Conservation (phyloP, 2,329 filamentous ascomycete genomes). For the Fonsecaea erecta region DNA sequence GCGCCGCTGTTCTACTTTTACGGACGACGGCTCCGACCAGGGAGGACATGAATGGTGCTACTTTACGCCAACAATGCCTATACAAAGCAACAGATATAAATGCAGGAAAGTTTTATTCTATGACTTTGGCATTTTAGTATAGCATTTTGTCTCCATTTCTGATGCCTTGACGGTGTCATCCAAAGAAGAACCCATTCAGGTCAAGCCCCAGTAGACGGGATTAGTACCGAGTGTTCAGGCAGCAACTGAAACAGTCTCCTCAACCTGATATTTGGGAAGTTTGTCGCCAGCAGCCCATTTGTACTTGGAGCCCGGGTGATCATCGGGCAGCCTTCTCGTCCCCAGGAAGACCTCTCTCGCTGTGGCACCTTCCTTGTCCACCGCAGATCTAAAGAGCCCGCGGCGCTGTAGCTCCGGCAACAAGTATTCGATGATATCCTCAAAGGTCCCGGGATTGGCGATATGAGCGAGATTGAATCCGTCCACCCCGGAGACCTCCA, state of each 20-base stretch:
- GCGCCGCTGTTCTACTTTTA: no score
- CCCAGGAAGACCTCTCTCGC: constrained; percentile 32
- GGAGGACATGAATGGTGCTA: no score
- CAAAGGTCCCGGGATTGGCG: constrained; percentile 57
- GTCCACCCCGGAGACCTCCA: constrained; percentile 70
- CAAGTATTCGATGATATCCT: constrained; percentile 56
- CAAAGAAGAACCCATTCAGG: no score
- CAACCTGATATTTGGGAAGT: constrained; percentile 7
- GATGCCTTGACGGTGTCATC: no score
- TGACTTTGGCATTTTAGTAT: no score
- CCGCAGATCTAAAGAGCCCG: constrained; percentile 43
- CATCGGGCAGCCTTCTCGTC: constrained; percentile 17
- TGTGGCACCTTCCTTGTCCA: constrained; percentile 19
- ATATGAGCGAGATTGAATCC: constrained; percentile 65
- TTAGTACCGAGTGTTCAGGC: no score
- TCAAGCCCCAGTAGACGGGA: no score
- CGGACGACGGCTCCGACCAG: no score
- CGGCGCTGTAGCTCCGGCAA: constrained; percentile 53
- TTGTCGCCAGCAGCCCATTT: constrained; percentile 13
- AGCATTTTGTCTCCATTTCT: no score
- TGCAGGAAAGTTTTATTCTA: no score
- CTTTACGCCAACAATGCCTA: no score
- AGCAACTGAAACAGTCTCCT: not conserved
- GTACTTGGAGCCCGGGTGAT: constrained; percentile 22
- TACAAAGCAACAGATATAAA: no score